These are phyloP conservation scores for Murraya paniculata DNA, from an alignment of 345 rosid genomes.

Conservation along the genomic window DNA sequence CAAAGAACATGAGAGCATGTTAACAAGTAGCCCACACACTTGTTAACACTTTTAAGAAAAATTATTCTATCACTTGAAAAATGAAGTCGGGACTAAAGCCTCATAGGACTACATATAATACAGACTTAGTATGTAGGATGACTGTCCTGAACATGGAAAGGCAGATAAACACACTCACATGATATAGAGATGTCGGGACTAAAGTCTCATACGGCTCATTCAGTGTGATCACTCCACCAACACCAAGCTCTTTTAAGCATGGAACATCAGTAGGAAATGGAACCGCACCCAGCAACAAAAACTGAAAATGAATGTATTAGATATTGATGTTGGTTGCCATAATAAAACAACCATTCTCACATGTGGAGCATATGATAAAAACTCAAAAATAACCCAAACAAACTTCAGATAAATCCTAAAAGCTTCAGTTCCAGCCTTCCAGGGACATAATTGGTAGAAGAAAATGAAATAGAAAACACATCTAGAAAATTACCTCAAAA, in stretches of 20 bases:
- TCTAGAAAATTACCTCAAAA: neutral
- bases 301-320: conserved; percentile 37
- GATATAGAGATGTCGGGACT: conserved; percentile 76
- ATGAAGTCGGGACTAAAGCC: conserved; percentile 54
- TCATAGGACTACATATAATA: conserved; percentile 48
- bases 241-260: conserved; percentile 66
- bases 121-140: neutral
- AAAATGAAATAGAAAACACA: neutral
- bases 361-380: neutral
- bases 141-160: neutral
- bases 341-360: neutral
- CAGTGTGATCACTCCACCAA: conserved; percentile 68
- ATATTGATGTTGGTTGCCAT: neutral
- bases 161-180: conserved; percentile 33
- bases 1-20: neutral
- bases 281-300: conserved; percentile 74
- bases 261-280: conserved; percentile 80
- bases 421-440: neutral
- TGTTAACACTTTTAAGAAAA: neutral
- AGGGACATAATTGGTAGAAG: neutral
- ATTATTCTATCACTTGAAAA: neutral
- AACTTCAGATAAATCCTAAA: neutral
- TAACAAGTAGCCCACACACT: neutral
- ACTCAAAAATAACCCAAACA: neutral
- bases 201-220: conserved; percentile 84